These are phyloP conservation scores for Myotisia sp. DNA, from an alignment of 2,329 filamentous ascomycete species.

Conservation along the genomic window DNA sequence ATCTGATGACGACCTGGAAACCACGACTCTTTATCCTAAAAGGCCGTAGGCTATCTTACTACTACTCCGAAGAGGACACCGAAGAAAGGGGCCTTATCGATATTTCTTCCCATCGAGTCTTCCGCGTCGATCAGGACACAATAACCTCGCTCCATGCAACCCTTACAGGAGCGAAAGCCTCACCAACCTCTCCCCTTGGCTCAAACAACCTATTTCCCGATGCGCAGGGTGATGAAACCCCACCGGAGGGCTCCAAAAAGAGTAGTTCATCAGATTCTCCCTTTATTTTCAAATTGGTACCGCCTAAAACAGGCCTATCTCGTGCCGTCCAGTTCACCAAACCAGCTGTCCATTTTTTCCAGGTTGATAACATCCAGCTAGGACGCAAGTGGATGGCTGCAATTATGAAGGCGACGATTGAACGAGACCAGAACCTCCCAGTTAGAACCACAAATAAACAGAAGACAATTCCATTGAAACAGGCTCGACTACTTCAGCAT, in stretches of 20 bases:
- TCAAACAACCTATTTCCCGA: conserved; percentile 13
- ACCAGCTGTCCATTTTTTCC: conserved; percentile 93
- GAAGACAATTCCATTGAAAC: conserved; percentile 84
- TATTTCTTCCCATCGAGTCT: conserved; percentile 92
- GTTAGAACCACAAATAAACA: conserved; percentile 86
- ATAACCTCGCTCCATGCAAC: conserved; percentile 84
- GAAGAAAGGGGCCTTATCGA: conserved; percentile 94
- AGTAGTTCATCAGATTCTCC: conserved; percentile 42
- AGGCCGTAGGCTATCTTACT: conserved; percentile 82
- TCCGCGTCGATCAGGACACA: conserved; percentile 81
- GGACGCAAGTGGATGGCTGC: conserved; percentile 96
- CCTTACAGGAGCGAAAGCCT: conserved; percentile 68
- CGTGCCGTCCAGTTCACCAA: conserved; percentile 95
- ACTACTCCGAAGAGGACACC: conserved; percentile 83
- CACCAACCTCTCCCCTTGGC: conserved; percentile 43
- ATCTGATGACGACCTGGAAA: conserved; percentile 96
- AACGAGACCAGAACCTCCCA: conserved; percentile 62
- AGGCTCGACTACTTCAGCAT: conserved; percentile 79
- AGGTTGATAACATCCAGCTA: conserved; percentile 75
- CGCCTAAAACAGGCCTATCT: conserved; percentile 72
- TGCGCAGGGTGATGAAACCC: conserved; percentile 12
- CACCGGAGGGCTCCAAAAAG: conserved; percentile 3
- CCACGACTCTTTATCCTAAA: conserved; percentile 88
- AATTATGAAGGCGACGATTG: conserved; percentile 96
- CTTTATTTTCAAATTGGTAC: conserved; percentile 97